Evolutionary conservation across 2,329 filamentous ascomycete species (phyloP), one percentile per base, ranked within the genome.

Genomic region (Endoconidiophora laricicola): DNA sequence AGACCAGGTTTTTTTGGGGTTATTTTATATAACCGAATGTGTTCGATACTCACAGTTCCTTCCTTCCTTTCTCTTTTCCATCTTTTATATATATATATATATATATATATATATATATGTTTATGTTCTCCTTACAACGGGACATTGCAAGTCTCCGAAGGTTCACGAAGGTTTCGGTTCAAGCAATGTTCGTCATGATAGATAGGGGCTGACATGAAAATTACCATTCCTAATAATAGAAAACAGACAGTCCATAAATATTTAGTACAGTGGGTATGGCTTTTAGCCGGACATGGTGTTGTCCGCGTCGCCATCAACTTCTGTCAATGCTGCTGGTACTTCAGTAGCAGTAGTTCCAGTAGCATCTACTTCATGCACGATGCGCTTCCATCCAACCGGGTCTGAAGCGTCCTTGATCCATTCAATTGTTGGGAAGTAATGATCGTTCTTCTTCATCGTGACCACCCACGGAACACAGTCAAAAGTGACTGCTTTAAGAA

Each of bases 391-490:
- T 46, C 78, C 78, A 55, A 72, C 78, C 1, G 70, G 64, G 55
- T 78, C 75, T 5, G 65, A 65, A 12, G 65, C 60, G 55, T 82
- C 78, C 62, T 81, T 81, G 63, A 78, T 74, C 72, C 78, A 81
- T 59, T 83, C 79, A 63, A 78, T 75, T 0, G 78, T 82, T 0
- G 79, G 79, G 65, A 83, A 83, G 63, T 98, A 98, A 65, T 98
- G 91, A 62, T 98, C 90, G 58, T 95, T 95, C 76, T 96, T 96
- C 79, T 98, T 98, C 85, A 98, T 94, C 6, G 91, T 98, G 38
- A 93, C 86, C n/a, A 98, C 87, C 87, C 91, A 98, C 3, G 90
- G 90, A 7, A 98, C 87, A 60, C 93, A 94, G 64, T 98, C 91
- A 60, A 98, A 98, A 0, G 91, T 96, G 63, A 96, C 86, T n/a